phyloP scores from a whole-genome alignment of 1,284 basidiomycete species.

The Sanghuangporus sanghuang region DNA sequence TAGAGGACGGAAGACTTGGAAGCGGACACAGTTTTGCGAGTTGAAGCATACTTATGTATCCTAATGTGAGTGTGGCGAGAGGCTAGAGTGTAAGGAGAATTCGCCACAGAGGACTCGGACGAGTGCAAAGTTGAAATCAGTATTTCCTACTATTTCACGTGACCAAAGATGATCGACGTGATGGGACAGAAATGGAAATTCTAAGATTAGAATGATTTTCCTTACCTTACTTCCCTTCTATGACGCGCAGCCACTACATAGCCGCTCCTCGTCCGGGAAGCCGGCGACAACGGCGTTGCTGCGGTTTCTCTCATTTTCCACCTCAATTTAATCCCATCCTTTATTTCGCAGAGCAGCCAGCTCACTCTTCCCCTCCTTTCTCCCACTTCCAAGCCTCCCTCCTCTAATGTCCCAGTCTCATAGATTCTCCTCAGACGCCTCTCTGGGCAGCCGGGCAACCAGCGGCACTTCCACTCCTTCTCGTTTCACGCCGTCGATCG shows the following conservation, averaged over 20 bases:
- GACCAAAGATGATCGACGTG: background rate
- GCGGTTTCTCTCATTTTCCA: background rate
- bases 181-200: background rate
- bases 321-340: background rate
- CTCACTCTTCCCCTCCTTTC: background rate
- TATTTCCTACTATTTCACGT: background rate
- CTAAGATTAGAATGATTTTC: background rate
- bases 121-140: background rate
- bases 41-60: background rate
- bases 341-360: background rate
- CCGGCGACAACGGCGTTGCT: background rate
- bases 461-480: background rate
- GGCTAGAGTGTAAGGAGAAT: background rate
- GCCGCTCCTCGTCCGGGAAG: background rate
- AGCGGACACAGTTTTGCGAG: background rate
- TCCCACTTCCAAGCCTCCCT: background rate
- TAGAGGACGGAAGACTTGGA: background rate
- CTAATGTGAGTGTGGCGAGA: background rate
- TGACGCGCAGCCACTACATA: background rate
- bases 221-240: background rate
- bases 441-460: background rate
- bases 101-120: constrained; percentile 1
- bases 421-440: background rate
- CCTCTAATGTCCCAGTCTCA: background rate
- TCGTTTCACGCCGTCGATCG: constrained; percentile 1